Conservation (phyloP, 78 protist genomes). For the Chrysochromulina parva region DNA sequence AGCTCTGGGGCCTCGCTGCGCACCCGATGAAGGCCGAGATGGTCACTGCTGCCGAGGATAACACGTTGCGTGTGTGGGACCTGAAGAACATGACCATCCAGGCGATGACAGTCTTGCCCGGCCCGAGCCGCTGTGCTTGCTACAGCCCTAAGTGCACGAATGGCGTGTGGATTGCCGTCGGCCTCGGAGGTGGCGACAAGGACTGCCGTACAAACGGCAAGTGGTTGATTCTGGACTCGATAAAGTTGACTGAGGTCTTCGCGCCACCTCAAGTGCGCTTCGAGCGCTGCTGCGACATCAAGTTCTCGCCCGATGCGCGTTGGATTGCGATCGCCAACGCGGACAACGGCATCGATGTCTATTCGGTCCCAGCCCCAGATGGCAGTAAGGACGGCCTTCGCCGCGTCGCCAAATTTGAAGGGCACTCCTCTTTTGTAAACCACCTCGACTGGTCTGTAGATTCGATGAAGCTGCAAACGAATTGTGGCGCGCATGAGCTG, state of each 20-base stretch:
- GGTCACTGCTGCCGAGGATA: conserved; percentile 43
- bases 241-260: background rate
- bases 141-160: background rate
- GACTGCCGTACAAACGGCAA: background rate
- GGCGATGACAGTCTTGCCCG: background rate
- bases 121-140: background rate
- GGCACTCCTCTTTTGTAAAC: conserved; percentile 10
- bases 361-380: background rate
- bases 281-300: background rate
- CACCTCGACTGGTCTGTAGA: conserved; percentile 47
- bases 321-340: conserved; percentile 45
- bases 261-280: background rate
- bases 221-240: background rate
- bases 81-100: background rate
- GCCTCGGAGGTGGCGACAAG: background rate
- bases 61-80: conserved; percentile 52
- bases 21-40: background rate
- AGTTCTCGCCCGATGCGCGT: conserved; percentile 43
- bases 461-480: background rate
- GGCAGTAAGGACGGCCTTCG: background rate
- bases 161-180: background rate
- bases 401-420: background rate
- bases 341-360: background rate
- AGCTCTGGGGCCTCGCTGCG: conserved; percentile 55
- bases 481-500: conserved; percentile 31